Percentiles rank a stretch among this genome's conserved stretches.
Conservation (phyloP, 2,329 filamentous ascomycete genomes). For the Eutypa lata region DNA sequence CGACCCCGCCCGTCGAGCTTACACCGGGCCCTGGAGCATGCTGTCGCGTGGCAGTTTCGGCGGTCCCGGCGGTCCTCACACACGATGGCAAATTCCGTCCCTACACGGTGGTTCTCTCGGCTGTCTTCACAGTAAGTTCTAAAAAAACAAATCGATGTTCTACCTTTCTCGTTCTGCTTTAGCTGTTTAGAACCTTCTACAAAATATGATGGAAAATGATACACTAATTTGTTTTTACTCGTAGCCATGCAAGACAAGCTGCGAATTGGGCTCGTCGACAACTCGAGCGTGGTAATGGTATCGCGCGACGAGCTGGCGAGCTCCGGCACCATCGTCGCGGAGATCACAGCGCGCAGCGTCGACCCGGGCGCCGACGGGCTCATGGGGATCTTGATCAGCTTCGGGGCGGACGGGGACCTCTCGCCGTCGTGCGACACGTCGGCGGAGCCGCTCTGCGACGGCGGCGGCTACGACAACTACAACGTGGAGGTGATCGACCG, state of each 20-base stretch:
- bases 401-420: conserved; percentile 37
- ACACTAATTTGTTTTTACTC: no score
- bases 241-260: conserved; percentile 52
- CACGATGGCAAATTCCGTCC: conserved; percentile 49
- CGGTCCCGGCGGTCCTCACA: conserved; percentile 51
- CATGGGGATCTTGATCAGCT: conserved; percentile 45
- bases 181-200: no score
- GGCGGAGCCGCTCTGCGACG: conserved; percentile 47
- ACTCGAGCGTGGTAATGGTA: conserved; percentile 41
- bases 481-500: conserved; percentile 52
- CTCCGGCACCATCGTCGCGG: conserved; percentile 42
- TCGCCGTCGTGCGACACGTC: conserved; percentile 40
- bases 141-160: no score
- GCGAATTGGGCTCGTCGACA: conserved; percentile 45
- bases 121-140: conserved; percentile 50
- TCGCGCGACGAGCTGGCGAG: conserved; percentile 38
- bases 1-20: conserved; percentile 41
- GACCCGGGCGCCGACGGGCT: conserved; percentile 34
- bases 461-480: conserved; percentile 48
- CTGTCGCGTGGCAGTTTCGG: conserved; percentile 50
- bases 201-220: no score
- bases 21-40: conserved; percentile 53
- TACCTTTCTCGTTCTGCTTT: no score
- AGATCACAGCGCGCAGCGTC: conserved; percentile 46
- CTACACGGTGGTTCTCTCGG: conserved; percentile 46